These are phyloP conservation scores for Podospora anserina DNA, from an alignment of 495 filamentous ascomycete species.

Conservation along the genomic window DNA sequence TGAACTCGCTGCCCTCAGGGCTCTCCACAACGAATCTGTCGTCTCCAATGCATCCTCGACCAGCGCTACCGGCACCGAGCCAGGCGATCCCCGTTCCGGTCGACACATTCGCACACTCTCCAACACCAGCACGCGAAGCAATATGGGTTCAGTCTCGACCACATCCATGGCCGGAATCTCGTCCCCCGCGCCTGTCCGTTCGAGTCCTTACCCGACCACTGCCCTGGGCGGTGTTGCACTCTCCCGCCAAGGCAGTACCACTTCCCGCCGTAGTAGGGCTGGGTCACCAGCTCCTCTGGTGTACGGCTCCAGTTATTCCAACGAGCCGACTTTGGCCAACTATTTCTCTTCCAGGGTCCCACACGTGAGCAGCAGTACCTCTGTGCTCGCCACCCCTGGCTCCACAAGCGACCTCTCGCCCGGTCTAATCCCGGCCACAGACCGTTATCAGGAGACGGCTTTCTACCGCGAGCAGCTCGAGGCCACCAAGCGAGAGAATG, in stretches of 20 bases:
- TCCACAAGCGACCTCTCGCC: conserved; percentile 40
- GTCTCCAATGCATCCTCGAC: conserved; percentile 77
- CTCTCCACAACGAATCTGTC: conserved; percentile 75
- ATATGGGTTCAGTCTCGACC: conserved; percentile 38
- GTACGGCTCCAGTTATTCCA: conserved; percentile 21
- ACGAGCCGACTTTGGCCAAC: conserved; percentile 8
- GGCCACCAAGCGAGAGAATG: conserved; percentile 73
- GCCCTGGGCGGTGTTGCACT: conserved; percentile 35
- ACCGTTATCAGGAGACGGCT: conserved; percentile 67
- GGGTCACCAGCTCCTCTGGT: conserved; percentile 32
- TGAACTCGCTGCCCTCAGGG: conserved; percentile 74
- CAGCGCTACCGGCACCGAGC: conserved; percentile 40
- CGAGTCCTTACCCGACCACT: conserved; percentile 16
- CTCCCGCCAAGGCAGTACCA: conserved; percentile 44
- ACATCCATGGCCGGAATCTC: conserved; percentile 35
- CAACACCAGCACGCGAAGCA: conserved; percentile 54
- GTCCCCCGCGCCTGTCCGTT: conserved; percentile 33
- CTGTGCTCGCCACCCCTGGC: conserved; percentile 19
- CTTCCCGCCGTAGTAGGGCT: conserved; percentile 43
- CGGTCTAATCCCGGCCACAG: conserved; percentile 49
- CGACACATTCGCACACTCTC: conserved; percentile 46
- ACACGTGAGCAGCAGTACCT: conserved; percentile 12
- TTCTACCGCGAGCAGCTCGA: conserved; percentile 71
- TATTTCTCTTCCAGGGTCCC: neutral
- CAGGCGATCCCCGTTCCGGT: conserved; percentile 30